Conservation (phyloP, 768 basidiomycete genomes). For the Lenzites betulinus region DNA sequence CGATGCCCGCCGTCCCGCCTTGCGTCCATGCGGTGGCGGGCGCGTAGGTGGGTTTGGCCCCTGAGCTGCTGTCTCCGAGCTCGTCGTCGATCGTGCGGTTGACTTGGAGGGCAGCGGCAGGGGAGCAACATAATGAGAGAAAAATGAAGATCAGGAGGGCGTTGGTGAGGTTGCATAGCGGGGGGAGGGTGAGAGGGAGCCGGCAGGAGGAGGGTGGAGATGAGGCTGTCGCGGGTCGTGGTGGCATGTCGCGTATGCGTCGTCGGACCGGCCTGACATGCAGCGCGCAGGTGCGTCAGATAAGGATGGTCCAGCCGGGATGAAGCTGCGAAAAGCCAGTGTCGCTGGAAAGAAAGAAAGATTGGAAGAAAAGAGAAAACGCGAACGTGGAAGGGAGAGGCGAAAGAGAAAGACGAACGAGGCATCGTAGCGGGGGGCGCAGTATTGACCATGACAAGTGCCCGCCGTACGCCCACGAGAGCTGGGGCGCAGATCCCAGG, state of each 20-base stretch:
- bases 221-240: not conserved
- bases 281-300: not conserved
- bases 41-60: not conserved
- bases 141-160: not conserved
- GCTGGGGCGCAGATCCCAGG: too few relatives aligned
- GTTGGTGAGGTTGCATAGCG: not conserved
- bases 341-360: not conserved
- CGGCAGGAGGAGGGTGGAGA: too few relatives aligned
- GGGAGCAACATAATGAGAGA: not conserved
- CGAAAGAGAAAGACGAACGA: not conserved
- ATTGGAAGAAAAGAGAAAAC: not conserved
- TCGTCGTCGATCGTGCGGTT: slow-evolving; percentile 20
- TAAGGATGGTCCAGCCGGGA: not conserved
- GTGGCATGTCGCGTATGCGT: not conserved
- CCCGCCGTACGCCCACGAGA: not conserved
- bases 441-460: not conserved
- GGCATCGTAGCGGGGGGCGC: not conserved
- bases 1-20: not conserved
- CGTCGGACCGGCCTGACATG: slow-evolving; percentile 5
- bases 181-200: not conserved
- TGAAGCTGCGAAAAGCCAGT: not conserved
- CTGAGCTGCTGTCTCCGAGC: slow-evolving; percentile 14
- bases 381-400: not conserved
- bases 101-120: not conserved
- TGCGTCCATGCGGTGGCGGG: not conserved